A percentile compares a stretch with the other conserved stretches of the same genome.
phyloP scores from a whole-genome alignment of 306 rosid species.

The Delonix regia region DNA sequence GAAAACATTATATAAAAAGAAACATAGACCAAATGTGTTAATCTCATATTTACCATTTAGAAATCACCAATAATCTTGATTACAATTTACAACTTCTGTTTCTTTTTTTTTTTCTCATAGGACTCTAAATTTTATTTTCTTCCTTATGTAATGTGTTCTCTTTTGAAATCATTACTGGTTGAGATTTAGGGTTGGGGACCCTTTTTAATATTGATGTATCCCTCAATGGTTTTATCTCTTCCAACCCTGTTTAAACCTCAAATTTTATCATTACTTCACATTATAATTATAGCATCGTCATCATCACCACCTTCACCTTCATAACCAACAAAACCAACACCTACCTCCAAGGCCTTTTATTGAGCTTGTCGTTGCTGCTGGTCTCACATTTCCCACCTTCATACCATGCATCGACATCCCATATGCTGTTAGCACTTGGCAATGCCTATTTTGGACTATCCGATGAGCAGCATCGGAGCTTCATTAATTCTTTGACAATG shows the following conservation, averaged over 20 bases:
- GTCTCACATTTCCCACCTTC: slow-evolving; percentile 76
- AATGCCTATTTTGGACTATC: slow-evolving; percentile 41
- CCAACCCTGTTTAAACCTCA: slow-evolving; percentile 47
- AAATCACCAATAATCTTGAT: too few relatives aligned
- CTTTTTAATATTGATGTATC: slow-evolving; percentile 39
- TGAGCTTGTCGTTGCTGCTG: slow-evolving; percentile 76
- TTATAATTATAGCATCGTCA: too few relatives aligned
- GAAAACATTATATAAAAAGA: not conserved
- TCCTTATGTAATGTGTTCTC: slow-evolving; percentile 33
- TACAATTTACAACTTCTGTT: too few relatives aligned
- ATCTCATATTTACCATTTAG: too few relatives aligned
- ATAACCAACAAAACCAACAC: not conserved
- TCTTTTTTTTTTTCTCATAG: too few relatives aligned
- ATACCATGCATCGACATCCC: slow-evolving; percentile 61
- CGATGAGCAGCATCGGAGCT: slow-evolving; percentile 36
- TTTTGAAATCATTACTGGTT: slow-evolving; percentile 47
- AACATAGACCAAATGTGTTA: too few relatives aligned
- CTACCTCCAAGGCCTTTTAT: slow-evolving; percentile 54
- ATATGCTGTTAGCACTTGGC: slow-evolving; percentile 66
- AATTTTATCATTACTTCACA: slow-evolving; percentile 52
- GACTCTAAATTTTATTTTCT: not conserved
- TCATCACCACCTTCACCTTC: slow-evolving; percentile 47
- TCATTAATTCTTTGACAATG: slow-evolving; percentile 28
- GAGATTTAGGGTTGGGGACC: slow-evolving; percentile 44
- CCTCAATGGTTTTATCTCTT: slow-evolving; percentile 22